These are phyloP conservation scores for Pseudoscleropodium purum DNA, from an alignment of 225 moss, liverwort and hornwort genomes.

Conservation along the genomic window DNA sequence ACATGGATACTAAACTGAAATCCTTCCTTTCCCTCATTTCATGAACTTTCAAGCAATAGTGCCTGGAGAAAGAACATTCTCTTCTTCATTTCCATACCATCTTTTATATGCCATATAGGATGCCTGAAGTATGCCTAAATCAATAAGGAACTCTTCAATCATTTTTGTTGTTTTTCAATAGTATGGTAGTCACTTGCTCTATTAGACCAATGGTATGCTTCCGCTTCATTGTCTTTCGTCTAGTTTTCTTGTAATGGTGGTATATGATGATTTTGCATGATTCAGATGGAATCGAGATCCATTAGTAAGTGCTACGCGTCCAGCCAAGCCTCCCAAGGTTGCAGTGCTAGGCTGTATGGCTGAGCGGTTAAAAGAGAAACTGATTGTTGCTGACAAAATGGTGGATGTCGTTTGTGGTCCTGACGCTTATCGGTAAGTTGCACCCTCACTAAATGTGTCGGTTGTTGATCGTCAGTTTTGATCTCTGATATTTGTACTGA, in stretches of 20 bases:
- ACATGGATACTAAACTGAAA: neutral
- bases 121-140: neutral
- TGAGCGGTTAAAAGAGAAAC: conserved; percentile 80
- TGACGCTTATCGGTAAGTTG: conserved; percentile 66
- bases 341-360: conserved; percentile 98
- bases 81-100: neutral
- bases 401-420: conserved; percentile 98
- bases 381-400: conserved; percentile 88
- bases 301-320: conserved; percentile 28
- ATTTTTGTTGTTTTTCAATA: neutral
- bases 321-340: conserved; percentile 73
- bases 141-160: neutral
- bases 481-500: neutral
- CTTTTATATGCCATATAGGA: neutral
- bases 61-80: neutral
- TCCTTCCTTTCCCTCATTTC: neutral
- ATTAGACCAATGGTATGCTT: neutral
- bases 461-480: neutral
- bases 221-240: neutral
- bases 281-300: conserved; percentile 75
- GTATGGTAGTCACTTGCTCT: neutral
- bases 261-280: neutral
- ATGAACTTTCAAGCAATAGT: neutral
- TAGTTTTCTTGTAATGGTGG: neutral
- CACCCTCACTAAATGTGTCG: neutral